These are phyloP conservation scores for Cucurbita moschata DNA, from an alignment of 306 rosid genomes.

Conservation along the genomic window DNA sequence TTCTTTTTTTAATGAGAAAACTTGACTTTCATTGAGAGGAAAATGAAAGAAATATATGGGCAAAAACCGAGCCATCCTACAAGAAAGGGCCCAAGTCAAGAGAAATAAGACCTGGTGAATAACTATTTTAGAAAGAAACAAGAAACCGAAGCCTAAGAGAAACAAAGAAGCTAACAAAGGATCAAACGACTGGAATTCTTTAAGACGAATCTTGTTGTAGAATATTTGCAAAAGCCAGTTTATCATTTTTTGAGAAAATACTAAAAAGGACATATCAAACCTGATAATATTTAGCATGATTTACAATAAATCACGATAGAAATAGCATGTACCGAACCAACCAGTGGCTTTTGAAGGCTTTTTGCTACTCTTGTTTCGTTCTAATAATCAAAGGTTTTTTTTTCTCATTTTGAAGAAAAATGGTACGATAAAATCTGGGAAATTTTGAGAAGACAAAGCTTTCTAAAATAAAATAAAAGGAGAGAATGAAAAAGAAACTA, in stretches of 20 bases:
- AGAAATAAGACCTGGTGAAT: too few species aligned
- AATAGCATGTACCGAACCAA: too few species aligned
- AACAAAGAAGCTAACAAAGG: too few species aligned
- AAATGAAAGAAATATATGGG: too few species aligned
- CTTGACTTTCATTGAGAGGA: too few species aligned
- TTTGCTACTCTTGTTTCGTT: not conserved
- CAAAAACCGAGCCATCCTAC: too few species aligned
- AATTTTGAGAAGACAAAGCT: not conserved
- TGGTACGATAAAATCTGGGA: not conserved
- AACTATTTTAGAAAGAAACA: too few species aligned
- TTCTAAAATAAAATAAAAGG: not conserved
- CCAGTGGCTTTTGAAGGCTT: not conserved
- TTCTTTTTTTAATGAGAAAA: too few species aligned
- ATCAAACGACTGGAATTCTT: not conserved
- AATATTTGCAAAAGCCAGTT: not conserved
- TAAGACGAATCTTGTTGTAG: not conserved
- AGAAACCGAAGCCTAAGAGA: too few species aligned
- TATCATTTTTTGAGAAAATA: not conserved
- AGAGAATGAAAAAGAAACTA: conserved; percentile 8
- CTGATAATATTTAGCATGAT: not conserved
- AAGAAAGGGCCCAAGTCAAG: too few species aligned
- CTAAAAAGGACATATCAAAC: not conserved
- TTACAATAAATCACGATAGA: too few species aligned
- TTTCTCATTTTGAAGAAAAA: not conserved
- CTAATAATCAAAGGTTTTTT: not conserved